Percentiles rank a stretch among this genome's conserved stretches.
These are phyloP conservation scores for Starmerella sirachaensis DNA, from an alignment of 805 yeast species.

Conservation along the genomic window DNA sequence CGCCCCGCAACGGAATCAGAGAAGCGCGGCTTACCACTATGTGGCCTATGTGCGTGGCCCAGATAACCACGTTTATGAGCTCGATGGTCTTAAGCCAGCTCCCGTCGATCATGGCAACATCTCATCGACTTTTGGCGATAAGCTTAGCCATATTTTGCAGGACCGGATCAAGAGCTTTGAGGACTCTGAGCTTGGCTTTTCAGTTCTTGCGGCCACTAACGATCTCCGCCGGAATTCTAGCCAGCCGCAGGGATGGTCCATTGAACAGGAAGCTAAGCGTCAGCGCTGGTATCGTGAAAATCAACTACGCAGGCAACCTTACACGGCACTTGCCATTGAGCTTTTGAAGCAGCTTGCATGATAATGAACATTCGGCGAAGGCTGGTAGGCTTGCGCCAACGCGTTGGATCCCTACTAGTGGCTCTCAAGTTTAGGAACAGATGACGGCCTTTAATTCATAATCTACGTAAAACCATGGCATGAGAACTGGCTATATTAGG, in stretches of 20 bases:
- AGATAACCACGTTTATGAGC: slow-evolving; percentile 41
- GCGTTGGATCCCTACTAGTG: no score
- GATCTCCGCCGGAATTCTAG: slow-evolving; percentile 33
- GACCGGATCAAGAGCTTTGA: slow-evolving; percentile 38
- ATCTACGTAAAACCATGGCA: no score
- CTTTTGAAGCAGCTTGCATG: slow-evolving; percentile 35
- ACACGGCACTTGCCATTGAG: slow-evolving; percentile 39
- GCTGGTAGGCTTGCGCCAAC: background rate
- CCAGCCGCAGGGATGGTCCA: slow-evolving; percentile 30
- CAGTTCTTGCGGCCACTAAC: slow-evolving; percentile 41
- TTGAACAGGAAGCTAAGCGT: slow-evolving; percentile 38
- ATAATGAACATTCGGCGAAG: background rate
- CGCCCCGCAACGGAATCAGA: slow-evolving; percentile 23
- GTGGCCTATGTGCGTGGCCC: slow-evolving; percentile 39
- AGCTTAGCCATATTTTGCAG: slow-evolving; percentile 35
- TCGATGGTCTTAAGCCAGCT: slow-evolving; percentile 47
- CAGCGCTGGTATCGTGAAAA: slow-evolving; percentile 44
- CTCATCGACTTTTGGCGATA: slow-evolving; percentile 31
- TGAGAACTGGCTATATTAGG: background rate
- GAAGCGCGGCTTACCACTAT: slow-evolving; percentile 49
- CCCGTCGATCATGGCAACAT: slow-evolving; percentile 42
- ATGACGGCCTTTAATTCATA: no score
- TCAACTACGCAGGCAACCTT: slow-evolving; percentile 42
- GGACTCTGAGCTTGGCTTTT: slow-evolving; percentile 42
- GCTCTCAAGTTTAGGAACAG: no score